Base-by-base conservation (phyloP, 306 rosid species). In the Abrus precatorius region DNA sequence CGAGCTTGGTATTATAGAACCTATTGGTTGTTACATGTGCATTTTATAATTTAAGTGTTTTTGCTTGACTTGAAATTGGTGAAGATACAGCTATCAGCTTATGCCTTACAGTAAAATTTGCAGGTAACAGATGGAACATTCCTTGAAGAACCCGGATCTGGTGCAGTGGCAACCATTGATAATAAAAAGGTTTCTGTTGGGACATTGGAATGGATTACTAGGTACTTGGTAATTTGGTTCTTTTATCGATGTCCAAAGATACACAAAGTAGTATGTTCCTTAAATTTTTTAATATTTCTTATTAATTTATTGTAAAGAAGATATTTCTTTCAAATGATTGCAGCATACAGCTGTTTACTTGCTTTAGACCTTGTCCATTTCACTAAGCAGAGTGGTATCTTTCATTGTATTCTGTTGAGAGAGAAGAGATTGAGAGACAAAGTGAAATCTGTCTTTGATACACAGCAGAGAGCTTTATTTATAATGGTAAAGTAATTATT, bases 91-190 rank as follows among this genome's bases (percentile, higher is more conserved):
- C 60, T 36, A 20, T 36, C 62, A 29, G 72, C 62, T 50, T 62
- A 83, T 66, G 66, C 61, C 66, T 69, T 34, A 33, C 44, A 55
- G 57, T 56, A 69, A 48, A 81, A 74, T 79, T 70, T 82, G 34
- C 87, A 95, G 97, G 95, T 83, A 47, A 87, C 69, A 49, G 95
- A 95, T 79, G 99, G 97, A 87, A 88, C 99, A 59, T 95, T 87
- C 82, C 72, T 90, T 45, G 99, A 95, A 87, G 97, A 95, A 86
- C 99, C 99, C 83, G 97, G 99, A n/a, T 95, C 97, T 77, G 97
- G 99, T 75, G 97, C 95, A n/a, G 93, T 91, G 55, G 99, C 97
- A 75, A 86, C 83, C 6, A 63, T 95, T 85, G 90, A 82, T 69
- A 82, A 85, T 68, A 91, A 84, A 86, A 86, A 73, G 87, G 89